Conservation (phyloP, 225 moss, liverwort and hornwort species). For the Anthoceros angustus region DNA sequence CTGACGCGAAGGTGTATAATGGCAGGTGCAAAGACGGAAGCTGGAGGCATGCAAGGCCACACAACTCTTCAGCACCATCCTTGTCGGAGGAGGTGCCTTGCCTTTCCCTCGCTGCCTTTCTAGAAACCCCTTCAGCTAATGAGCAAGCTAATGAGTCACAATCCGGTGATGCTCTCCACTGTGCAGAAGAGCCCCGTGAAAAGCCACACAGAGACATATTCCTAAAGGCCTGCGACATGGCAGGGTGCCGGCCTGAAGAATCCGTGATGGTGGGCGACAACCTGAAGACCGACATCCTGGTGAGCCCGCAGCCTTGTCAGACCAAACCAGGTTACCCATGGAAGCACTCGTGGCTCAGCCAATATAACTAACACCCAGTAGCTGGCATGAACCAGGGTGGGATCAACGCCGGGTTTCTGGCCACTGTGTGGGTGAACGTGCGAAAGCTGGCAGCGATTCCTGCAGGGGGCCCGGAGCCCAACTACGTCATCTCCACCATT, state of each 20-base stretch:
- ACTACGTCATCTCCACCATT: constrained; percentile 48
- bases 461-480: constrained; percentile 30
- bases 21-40: constrained; percentile 85
- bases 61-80: constrained; percentile 60
- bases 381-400: constrained; percentile 36
- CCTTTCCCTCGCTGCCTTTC: no score
- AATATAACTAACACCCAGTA: no score
- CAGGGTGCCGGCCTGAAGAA: constrained; percentile 54
- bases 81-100: constrained; percentile 74
- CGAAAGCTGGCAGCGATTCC: constrained; percentile 38
- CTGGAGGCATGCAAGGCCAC: constrained; percentile 64
- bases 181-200: constrained; percentile 64
- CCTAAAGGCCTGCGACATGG: constrained; percentile 59
- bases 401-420: constrained; percentile 58
- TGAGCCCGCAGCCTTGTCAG: constrained; percentile 8
- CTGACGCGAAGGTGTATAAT: background rate
- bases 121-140: no score
- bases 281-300: constrained; percentile 78
- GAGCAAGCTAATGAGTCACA: background rate
- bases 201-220: constrained; percentile 86
- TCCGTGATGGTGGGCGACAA: constrained; percentile 88
- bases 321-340: no score
- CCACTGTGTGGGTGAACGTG: constrained; percentile 81
- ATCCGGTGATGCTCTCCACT: background rate
- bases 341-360: no score